Percentiles rank a stretch among this genome's conserved stretches.
Conservation (phyloP, 2,329 filamentous ascomycete genomes). For the Ceratocystiopsis brevicomis region DNA sequence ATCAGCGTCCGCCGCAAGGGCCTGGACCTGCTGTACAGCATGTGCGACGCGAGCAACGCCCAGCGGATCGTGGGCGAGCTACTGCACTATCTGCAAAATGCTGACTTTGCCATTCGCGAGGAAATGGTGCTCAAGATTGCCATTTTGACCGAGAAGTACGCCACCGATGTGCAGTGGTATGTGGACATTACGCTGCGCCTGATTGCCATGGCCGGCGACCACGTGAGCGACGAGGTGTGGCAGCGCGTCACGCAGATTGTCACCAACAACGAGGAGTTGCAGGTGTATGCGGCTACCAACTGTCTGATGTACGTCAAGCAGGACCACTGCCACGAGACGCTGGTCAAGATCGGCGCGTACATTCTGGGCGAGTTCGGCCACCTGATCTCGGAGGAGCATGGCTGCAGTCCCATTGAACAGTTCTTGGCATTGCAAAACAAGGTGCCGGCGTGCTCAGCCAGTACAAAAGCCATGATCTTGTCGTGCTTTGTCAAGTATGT, state of each 20-base stretch:
- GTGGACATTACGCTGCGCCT: conserved; percentile 91
- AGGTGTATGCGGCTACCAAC: conserved; percentile 89
- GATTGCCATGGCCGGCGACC: conserved; percentile 91
- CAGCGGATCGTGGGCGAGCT: conserved; percentile 86
- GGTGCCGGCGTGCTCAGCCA: conserved; percentile 71
- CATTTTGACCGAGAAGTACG: conserved; percentile 95
- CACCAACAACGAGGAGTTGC: conserved; percentile 95
- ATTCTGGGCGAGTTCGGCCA: conserved; percentile 94
- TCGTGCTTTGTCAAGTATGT: conserved; percentile 96
- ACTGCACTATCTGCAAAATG: conserved; percentile 82
- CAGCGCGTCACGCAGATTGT: conserved; percentile 97
- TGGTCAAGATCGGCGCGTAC: conserved; percentile 95
- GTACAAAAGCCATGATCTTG: conserved; percentile 80
- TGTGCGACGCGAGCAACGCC: conserved; percentile 94
- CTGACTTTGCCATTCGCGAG: conserved; percentile 93
- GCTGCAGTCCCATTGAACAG: conserved; percentile 92
- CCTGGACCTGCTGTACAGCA: conserved; percentile 92
- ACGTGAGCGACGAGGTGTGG: conserved; percentile 98
- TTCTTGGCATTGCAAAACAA: conserved; percentile 85
- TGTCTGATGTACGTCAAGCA: conserved; percentile 82
- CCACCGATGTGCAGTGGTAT: conserved; percentile 97
- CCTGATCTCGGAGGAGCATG: conserved; percentile 76
- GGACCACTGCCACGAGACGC: conserved; percentile 85
- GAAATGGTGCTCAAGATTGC: conserved; percentile 99
- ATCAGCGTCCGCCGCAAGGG: conserved; percentile 95